Percentiles rank a stretch among this genome's conserved stretches.
These are phyloP conservation scores for Nicotiana tomentosiformis DNA, from an alignment of 257 asterid genomes.

Conservation along the genomic window DNA sequence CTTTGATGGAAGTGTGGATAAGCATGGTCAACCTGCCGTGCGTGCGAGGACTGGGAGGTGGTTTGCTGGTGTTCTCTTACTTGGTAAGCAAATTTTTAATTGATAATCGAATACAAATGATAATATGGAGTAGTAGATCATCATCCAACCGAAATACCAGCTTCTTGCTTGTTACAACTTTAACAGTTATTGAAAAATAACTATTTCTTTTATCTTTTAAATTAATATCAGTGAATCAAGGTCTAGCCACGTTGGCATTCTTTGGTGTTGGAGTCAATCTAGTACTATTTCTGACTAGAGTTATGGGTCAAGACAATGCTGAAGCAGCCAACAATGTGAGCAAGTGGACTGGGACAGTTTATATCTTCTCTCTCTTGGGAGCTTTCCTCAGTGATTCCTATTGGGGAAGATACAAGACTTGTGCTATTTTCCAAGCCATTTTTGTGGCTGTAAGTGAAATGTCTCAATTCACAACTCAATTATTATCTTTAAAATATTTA, in stretches of 20 bases:
- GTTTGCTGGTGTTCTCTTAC: constrained; percentile 69
- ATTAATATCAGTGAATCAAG: constrained; percentile 60
- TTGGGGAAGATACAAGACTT: constrained; percentile 94
- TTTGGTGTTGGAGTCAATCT: constrained; percentile 91
- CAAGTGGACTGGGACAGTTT: constrained; percentile 96
- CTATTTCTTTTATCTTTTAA: neutral
- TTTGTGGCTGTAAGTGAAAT: constrained; percentile 53
- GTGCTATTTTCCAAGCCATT: constrained; percentile 79
- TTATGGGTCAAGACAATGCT: constrained; percentile 90
- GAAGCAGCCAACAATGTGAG: constrained; percentile 90
- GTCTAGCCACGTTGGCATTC: constrained; percentile 87
- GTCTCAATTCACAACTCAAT: neutral
- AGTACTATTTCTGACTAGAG: constrained; percentile 69
- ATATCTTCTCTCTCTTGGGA: constrained; percentile 82
- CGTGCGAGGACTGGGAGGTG: constrained; percentile 72
- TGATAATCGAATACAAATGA: no score
- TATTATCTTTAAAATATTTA: neutral
- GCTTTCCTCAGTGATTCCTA: constrained; percentile 90
- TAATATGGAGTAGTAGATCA: no score
- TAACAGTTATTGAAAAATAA: no score
- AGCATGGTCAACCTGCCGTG: constrained; percentile 59
- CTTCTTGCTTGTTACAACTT: neutral
- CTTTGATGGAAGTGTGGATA: constrained; percentile 67
- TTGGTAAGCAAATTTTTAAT: constrained; percentile 34
- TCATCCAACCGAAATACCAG: no score